Base-by-base conservation (phyloP, 768 basidiomycete species). In the Hygrocybe coccinea region DNA sequence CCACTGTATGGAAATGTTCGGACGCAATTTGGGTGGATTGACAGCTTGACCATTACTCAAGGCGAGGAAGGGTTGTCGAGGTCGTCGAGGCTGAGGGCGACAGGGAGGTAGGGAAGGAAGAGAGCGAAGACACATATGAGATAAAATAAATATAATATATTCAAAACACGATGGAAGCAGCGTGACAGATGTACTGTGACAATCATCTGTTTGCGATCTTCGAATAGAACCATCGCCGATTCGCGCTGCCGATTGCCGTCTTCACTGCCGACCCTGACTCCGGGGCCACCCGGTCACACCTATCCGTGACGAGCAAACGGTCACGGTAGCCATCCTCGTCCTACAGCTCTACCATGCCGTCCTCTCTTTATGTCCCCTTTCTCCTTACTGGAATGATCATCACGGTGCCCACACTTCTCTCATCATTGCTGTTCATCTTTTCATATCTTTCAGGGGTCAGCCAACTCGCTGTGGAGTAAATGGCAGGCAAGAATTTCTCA, bases 331-430 rank as follows among this genome's bases (percentile, higher is more conserved):
- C 34, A 39, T 49, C 7, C 36, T 43, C 43, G 46, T 41, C 59
- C 52, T 54, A 38, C 48, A 50, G 60, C 43, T 58, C 70, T 54
- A 69, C 66, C 48, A 91, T 91, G 89, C 79, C 87, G 19, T 74
- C 81, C 62, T 79, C 82, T 21, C 66, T 84, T 59, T 89, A 79
- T 68, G 74, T 91, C 52, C 89, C 89, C 33, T 64, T 88, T 65
- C 87, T 98, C 67, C 84, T 97, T 15, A 84, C 77, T 54, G 94
- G 95, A 47, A 97, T 97, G 95, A 89, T 98, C 66, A 71, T 94
- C 56, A 95, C 90, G 15, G 91, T 88, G 56, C 19, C 36, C 17
- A 24, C 12, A 46, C 43, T 33, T 45, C 6, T 37, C 34, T 19
- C 14, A 54, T 2, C 24, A 5, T 22, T 7, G 10, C 21, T 8